Evolutionary conservation across 768 basidiomycete species (phyloP).

Genomic region (Mycena albidolilacea): DNA sequence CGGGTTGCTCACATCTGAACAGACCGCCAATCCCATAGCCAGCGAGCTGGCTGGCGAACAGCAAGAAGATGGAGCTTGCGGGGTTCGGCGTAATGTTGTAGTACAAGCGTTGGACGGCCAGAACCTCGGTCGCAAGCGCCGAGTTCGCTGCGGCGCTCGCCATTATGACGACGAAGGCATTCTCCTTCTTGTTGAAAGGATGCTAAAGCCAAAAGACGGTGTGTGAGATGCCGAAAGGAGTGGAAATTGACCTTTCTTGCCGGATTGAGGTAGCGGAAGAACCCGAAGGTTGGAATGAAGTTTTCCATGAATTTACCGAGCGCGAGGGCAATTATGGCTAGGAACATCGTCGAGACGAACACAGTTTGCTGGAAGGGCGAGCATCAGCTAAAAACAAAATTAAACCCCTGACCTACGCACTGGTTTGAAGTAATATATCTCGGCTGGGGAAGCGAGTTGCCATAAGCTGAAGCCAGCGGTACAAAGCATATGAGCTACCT

Average conservation of each 20-base stretch:
- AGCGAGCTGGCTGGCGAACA: slow-evolving; percentile 45
- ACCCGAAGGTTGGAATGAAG: slow-evolving; percentile 60
- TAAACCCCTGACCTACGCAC: slow-evolving; percentile 44
- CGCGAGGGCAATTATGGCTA: slow-evolving; percentile 65
- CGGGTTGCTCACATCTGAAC: slow-evolving; percentile 57
- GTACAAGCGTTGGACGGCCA: slow-evolving; percentile 68
- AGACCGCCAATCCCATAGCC: slow-evolving; percentile 73
- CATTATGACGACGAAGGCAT: slow-evolving; percentile 73
- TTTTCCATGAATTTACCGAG: slow-evolving; percentile 64
- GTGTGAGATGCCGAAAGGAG: neutral
- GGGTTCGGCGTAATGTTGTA: slow-evolving; percentile 68
- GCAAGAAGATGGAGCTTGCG: slow-evolving; percentile 59
- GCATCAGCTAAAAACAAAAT: neutral
- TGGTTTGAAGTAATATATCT: slow-evolving; percentile 76
- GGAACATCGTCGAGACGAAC: slow-evolving; percentile 66
- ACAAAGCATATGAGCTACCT: slow-evolving; percentile 47
- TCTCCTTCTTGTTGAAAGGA: slow-evolving; percentile 74
- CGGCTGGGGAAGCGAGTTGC: slow-evolving; percentile 49
- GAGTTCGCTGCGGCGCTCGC: slow-evolving; percentile 67
- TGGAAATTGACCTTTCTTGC: slow-evolving; percentile 46
- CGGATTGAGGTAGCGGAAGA: slow-evolving; percentile 67
- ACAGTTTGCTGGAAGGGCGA: slow-evolving; percentile 61
- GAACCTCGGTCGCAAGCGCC: slow-evolving; percentile 67
- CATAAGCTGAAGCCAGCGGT: slow-evolving; percentile 28
- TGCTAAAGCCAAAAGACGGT: slow-evolving; percentile 50